Evolutionary conservation across 1,284 basidiomycete species (phyloP), one percentile per base, ranked within the genome.

Genomic region (Ceratobasidium sp.): DNA sequence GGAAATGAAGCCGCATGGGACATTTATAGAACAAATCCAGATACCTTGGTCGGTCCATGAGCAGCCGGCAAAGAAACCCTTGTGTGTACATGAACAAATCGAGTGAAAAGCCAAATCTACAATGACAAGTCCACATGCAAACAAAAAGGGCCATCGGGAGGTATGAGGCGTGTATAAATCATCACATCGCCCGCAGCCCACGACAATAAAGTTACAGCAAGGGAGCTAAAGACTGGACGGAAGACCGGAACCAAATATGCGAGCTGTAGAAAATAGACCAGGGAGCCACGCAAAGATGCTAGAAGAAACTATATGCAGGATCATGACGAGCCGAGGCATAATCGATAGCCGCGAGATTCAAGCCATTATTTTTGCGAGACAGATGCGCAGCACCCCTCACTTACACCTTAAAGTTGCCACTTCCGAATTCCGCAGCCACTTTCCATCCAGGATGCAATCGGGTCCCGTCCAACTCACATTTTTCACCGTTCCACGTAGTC

Each of bases 331-430:
- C 40, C 48, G 40, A 60, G 44, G 63, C 56, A 70, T 70, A 60
- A 70, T 60, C 56, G 54, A 70, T 70, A 59, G 36, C 48, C 51
- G 64, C 38, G 49, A 30, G n/a, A 33, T 48, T 64, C 21, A 49
- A 69, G n/a, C 59, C 59, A 30, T 30, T 46, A 33, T 59, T 70
- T 49, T 49, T 59, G 56, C 44, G 67, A 70, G 56, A 54, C 67
- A 40, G 67, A 70, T 70, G 67, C 56, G 42, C 67, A 60, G 67
- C 67, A 70, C 67, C 67, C 56, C 67, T 46, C 56, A 60, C 67
- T 58, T 44, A 60, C 67, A 70, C 44, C 67, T 70, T 44, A 56
- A 59, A 40, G 30, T 28, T 46, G 67, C 67, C 67, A 70, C 66
- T 36, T 49, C 33, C 48, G 38, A 70, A 25, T 59, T 44, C 25